Conservation (phyloP, 495 filamentous ascomycete genomes). For the Penicillium maclennaniae region DNA sequence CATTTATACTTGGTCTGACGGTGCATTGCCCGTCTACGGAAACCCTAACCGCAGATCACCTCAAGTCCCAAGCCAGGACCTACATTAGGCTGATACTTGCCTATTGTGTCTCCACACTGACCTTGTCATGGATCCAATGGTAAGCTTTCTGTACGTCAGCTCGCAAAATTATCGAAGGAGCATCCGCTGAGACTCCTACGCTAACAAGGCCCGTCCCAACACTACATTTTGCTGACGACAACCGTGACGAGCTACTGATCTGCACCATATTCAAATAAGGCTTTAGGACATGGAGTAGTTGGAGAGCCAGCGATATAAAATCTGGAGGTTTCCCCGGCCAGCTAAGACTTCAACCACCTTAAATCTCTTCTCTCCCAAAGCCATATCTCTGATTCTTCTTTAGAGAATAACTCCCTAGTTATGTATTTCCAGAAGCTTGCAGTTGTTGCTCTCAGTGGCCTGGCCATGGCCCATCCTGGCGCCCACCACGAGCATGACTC, state of each 20-base stretch:
- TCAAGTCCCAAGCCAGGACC: too few species aligned
- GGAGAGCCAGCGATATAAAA: neutral
- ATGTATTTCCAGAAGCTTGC: constrained; percentile 17
- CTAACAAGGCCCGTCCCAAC: too few species aligned
- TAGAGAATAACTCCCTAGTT: neutral
- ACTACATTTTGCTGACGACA: neutral
- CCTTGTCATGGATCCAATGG: neutral
- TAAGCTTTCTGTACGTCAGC: neutral
- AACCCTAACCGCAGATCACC: neutral
- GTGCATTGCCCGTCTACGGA: too few species aligned
- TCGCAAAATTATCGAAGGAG: neutral
- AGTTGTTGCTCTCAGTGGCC: constrained; percentile 15
- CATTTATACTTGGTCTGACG: too few species aligned
- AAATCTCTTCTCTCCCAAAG: neutral
- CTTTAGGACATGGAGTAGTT: too few species aligned
- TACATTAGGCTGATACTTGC: too few species aligned
- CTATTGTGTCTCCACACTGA: too few species aligned
- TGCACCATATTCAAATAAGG: too few species aligned
- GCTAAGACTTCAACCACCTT: too few species aligned
- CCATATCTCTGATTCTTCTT: neutral
- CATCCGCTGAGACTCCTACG: too few species aligned
- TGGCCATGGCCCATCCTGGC: constrained; percentile 20
- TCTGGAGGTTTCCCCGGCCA: too few species aligned
- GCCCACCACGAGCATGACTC: constrained; percentile 18
- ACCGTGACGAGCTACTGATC: neutral